Conservation (phyloP, 305 asterid species). For the Fraxinus sp. region DNA sequence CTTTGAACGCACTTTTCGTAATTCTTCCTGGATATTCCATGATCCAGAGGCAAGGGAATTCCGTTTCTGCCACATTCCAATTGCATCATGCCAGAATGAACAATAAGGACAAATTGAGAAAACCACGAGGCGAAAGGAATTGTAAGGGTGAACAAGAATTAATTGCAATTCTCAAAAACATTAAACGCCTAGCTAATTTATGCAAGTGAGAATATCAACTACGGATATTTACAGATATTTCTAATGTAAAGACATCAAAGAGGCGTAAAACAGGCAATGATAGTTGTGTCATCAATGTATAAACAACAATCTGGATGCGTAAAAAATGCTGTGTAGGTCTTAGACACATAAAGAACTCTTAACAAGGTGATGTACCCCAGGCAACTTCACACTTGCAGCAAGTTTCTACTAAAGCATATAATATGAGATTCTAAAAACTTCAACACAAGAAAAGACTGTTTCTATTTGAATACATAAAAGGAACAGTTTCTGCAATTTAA, state of each 20-base stretch:
- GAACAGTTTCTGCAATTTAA: neutral
- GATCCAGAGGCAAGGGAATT: conserved; percentile 70
- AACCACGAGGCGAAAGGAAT: conserved; percentile 12
- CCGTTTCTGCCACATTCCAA: conserved; percentile 51
- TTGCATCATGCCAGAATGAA: conserved; percentile 18
- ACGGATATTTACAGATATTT: conserved; percentile 9
- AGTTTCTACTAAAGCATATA: conserved; percentile 17
- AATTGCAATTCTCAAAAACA: conserved; percentile 9
- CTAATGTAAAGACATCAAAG: conserved; percentile 10
- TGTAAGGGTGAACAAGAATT: neutral
- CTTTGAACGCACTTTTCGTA: conserved; percentile 73
- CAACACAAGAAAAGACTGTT: neutral
- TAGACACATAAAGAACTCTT: conserved; percentile 10
- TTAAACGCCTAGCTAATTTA: neutral
- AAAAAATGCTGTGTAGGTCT: neutral
- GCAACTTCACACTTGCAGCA: neutral
- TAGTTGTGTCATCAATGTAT: conserved; percentile 4
- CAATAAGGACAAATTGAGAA: conserved; percentile 14
- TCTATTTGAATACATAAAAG: neutral
- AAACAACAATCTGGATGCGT: neutral
- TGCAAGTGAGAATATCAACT: neutral
- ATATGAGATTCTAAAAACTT: conserved; percentile 8
- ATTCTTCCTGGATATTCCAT: conserved; percentile 84
- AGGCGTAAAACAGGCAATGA: neutral
- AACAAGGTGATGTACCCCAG: neutral